Conservation (phyloP, 106 monocot species). For the Iris macrosiphon region DNA sequence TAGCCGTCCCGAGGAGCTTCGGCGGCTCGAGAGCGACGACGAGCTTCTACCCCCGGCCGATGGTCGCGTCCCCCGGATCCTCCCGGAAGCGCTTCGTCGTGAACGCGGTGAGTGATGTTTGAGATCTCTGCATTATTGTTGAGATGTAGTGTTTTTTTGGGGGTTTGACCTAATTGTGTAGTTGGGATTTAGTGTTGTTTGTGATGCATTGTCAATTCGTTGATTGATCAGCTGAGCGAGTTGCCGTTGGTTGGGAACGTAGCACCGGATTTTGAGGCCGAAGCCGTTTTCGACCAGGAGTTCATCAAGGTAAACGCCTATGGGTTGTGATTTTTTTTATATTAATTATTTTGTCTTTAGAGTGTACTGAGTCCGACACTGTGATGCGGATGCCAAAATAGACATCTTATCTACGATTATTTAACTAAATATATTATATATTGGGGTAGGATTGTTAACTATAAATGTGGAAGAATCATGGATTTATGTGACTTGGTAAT, state of each 20-base stretch:
- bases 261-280: slow-evolving; percentile 78
- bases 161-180: neutral
- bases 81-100: slow-evolving; percentile 38
- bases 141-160: neutral
- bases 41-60: neutral
- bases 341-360: too few species aligned
- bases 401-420: too few species aligned
- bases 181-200: neutral
- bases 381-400: too few species aligned
- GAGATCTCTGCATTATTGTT: neutral
- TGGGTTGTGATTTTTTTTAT: too few species aligned
- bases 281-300: slow-evolving; percentile 85
- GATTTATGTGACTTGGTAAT: too few species aligned
- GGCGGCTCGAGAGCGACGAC: slow-evolving; percentile 25
- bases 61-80: slow-evolving; percentile 18
- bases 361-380: too few species aligned
- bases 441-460: too few species aligned
- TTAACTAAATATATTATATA: too few species aligned
- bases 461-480: too few species aligned
- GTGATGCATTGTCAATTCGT: neutral
- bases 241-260: slow-evolving; percentile 71
- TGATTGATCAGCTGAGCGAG: slow-evolving; percentile 13
- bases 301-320: slow-evolving; percentile 51
- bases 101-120: slow-evolving; percentile 32
- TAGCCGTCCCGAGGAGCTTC: slow-evolving; percentile 36